Base-by-base conservation (phyloP, 306 rosid genomes). In the Castanopsis chinensis region DNA sequence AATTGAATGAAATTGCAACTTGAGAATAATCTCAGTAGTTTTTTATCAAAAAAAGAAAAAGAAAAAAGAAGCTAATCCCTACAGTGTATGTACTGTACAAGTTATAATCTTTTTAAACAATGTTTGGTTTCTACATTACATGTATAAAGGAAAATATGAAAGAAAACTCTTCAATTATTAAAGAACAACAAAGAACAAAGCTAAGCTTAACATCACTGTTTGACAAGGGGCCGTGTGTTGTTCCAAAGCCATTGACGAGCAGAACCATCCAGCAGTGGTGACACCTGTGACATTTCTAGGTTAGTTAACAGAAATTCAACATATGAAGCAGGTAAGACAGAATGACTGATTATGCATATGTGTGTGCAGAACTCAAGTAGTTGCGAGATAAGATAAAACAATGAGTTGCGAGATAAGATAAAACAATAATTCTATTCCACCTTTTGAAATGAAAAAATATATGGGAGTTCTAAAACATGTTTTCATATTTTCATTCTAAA, bases 181-280 rank as follows among this genome's bases (percentile, higher is more conserved):
- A 33, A 35, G 9, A 8, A 19, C 1, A 35, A 19, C 65, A 7
- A 19, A 67, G 72, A 35, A 67, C 21, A 35, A 67, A 33, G 65
- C 2, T 67, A 5, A 43, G 33, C 60, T 3, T 3, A 60, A n/a
- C 67, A 68, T 84, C 79, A 85, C 72, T 73, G 41, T 67, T 68
- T 85, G 61, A 21, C 71, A 52, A 91, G 76, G 4, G 94, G 92
- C 15, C 85, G 77, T 32, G 99, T 95, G 85, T 93, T 95, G 90
- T 85, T 75, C 99, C 94, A 86, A 74, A 95, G 97, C 99, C 99
- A 95, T 72, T 90, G 80, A 73, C 80, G 77, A 76, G 98, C 92
- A 72, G 90, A 87, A 71, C 88, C 98, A 73, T 90, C 93, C 64
- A 93, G 79, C 86, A 95, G 80, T 2, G 97, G 92, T 33, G 99